These are phyloP conservation scores for Prunus yedoensis DNA, from an alignment of 331 rosid species.

Conservation along the genomic window DNA sequence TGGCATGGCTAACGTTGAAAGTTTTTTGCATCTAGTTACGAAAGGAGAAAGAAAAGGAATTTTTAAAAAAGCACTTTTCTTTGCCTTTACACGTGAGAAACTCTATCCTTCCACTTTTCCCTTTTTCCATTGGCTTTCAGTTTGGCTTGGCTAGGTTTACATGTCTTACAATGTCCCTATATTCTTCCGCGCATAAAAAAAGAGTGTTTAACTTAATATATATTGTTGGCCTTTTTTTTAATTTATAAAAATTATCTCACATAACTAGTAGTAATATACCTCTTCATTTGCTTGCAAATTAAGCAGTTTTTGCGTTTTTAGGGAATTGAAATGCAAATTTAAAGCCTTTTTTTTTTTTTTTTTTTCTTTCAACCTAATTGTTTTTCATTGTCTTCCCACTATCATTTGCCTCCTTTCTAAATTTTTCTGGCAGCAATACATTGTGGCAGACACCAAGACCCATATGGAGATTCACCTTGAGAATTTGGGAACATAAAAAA, in stretches of 20 bases:
- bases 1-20: background rate
- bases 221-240: background rate
- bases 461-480: constrained; percentile 2
- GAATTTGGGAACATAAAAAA: constrained; percentile 12
- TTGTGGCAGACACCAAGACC: constrained; percentile 32
- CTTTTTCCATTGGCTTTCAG: background rate
- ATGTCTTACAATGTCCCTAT: background rate
- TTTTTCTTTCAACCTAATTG: background rate
- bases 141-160: background rate
- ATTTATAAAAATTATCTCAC: background rate
- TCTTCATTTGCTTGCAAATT: background rate
- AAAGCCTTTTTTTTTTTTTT: background rate
- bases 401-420: constrained; percentile 11
- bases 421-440: constrained; percentile 7
- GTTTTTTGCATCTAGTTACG: background rate
- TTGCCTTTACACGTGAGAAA: constrained; percentile 25
- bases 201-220: background rate
- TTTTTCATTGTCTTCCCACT: constrained; percentile 23
- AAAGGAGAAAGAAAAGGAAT: constrained; percentile 5
- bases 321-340: constrained; percentile 1
- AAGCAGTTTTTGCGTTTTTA: background rate
- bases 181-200: background rate
- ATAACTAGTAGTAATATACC: background rate
- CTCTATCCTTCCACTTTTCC: background rate
- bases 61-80: background rate